Evolutionary conservation across 2,329 filamentous ascomycete species (phyloP), one percentile per base, ranked within the genome.

Genomic region (Drechmeria coniospora): DNA sequence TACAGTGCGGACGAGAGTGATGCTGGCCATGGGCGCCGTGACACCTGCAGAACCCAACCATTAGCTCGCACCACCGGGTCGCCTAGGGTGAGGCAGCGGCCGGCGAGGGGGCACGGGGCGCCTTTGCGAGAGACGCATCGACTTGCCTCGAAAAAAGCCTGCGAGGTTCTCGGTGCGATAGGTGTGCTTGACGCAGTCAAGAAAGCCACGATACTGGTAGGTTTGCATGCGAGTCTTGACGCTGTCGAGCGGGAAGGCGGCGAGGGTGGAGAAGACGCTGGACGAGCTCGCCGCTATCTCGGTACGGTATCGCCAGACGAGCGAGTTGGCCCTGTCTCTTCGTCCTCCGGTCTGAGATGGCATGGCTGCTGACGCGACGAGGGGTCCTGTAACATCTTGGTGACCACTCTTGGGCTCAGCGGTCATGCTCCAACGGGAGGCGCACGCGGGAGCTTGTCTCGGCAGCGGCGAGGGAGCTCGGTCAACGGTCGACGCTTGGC

Each of bases 211-310:
- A 55, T 79, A 86, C 37, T 78, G 73, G 54, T 90, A 87, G 39
- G 79, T 80, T 59, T 92, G 82, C 73, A 90, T 82, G 45, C 82
- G 79, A 31, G 79, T 86, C 62, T 92, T 92, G 49, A 87, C 77
- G 43, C 82, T 87, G 51, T 92, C 82, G 40, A 92, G 69, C 14
- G 82, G 82, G 47, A 87, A 92, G n/a, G 81, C 78, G 38, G 68
- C 64, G 46, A 83, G 66, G 23, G 81, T 90, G 21, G 79, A 83
- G 31, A 87, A 63, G 38, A 86, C 64, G 51, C 78, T 86, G 47
- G 77, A 79, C 21, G 73, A 63, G 53, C 75, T 79, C 24, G 82
- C 81, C 35, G 80, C 73, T 39, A 90, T 73, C 55, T 87, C 79
- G 26, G 78, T 86, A 38, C 79, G 70, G 53, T 90, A 87, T 40